Evolutionary conservation across 768 basidiomycete genomes (phyloP).

Genomic region (Boletus speciosus): DNA sequence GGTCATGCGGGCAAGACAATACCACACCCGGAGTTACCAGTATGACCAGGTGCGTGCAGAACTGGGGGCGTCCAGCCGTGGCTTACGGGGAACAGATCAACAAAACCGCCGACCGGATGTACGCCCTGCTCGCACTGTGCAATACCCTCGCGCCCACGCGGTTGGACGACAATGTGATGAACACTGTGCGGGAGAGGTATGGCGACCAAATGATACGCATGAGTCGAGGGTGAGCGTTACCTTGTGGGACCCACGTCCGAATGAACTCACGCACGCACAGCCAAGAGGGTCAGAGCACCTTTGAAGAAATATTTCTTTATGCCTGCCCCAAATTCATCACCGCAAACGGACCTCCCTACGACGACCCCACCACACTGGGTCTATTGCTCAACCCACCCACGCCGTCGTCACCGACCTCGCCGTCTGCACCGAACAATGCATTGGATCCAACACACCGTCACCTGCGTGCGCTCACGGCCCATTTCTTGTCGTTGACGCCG

Average conservation of each 20-base stretch:
- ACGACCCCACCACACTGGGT: slow-evolving; percentile 64
- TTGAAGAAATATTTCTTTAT: slow-evolving; percentile 72
- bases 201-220: slow-evolving; percentile 90
- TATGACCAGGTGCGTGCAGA: slow-evolving; percentile 74
- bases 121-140: slow-evolving; percentile 91
- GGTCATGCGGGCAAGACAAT: slow-evolving; percentile 93
- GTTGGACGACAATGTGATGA: slow-evolving; percentile 91
- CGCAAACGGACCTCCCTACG: slow-evolving; percentile 92
- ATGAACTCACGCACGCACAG: slow-evolving; percentile 30
- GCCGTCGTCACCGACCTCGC: slow-evolving; percentile 31
- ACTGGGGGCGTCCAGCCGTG: neutral
- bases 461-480: slow-evolving; percentile 77
- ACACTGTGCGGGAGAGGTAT: slow-evolving; percentile 88
- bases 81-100: slow-evolving; percentile 59
- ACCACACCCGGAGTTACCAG: slow-evolving; percentile 94
- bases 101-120: slow-evolving; percentile 98
- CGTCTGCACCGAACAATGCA: slow-evolving; percentile 16
- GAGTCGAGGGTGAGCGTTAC: slow-evolving; percentile 65
- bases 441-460: slow-evolving; percentile 81
- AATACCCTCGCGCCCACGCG: slow-evolving; percentile 89
- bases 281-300: slow-evolving; percentile 57
- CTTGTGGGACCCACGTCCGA: neutral
- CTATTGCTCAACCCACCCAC: slow-evolving; percentile 41
- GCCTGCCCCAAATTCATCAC: slow-evolving; percentile 97
- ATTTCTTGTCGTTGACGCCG: slow-evolving; percentile 69